Base-by-base conservation (phyloP, 768 basidiomycete species). In the Artomyces pyxidatus region DNA sequence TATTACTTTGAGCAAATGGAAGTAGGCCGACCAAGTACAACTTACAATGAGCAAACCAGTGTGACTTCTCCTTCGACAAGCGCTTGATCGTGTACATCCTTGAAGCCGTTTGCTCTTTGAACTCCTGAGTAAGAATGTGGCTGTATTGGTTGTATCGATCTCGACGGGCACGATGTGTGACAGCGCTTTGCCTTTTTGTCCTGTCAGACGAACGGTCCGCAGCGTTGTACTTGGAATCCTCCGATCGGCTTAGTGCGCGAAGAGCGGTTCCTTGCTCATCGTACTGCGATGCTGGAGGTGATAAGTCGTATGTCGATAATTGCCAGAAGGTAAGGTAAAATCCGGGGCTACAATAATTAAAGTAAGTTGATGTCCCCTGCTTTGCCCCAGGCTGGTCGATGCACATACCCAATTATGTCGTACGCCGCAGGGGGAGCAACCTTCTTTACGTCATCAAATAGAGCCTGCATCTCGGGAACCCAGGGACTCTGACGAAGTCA, bases 291-390 rank as follows among this genome's bases (percentile, higher is more conserved):
- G 75, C 71, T 0, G 94, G 92, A 11, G 88, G 85, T 1, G 79
- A 69, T 28, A 98, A 74, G 64, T 99, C 96, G 59, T 92, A 89
- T 28, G 87, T 85, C 1, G 90, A 86, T 45, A 98, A 67, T 63
- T 97, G 94, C 96, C 96, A 99, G 69, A 97, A 99, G 3, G 94
- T 92, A 40, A 89, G 67, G 60, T 93, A 97, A 68, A 99, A 98
- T 2, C 83, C 87, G 25, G 92, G 84, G 3, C 95, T 96, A 56
- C 23, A 45, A 38, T 47, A 11, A 35, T 35, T 21, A n/a, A 14
- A 30, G 35, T 50, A 45, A 47, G 55, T 42, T 21, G 56, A 45
- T 17, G 47, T 49, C 45, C 30, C 45, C 30, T 10, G 28, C n/a
- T n/a, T n/a, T n/a, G n/a, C n/a, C n/a, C n/a, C n/a, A n/a, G n/a